Evolutionary conservation across 768 basidiomycete genomes (phyloP).

Genomic region (Fomitopsis pulvina): DNA sequence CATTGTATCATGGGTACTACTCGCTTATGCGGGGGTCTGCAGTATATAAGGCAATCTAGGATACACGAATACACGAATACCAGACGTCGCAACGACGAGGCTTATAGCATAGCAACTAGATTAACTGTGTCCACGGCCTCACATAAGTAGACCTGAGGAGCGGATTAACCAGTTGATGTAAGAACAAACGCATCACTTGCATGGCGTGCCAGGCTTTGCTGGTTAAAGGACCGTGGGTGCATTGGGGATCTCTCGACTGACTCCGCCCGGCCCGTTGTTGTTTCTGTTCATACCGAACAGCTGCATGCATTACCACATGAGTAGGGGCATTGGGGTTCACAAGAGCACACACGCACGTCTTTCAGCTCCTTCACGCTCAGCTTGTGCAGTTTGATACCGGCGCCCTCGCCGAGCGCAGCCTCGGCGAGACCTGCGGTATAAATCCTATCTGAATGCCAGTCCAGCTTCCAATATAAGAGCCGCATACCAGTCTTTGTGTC

Average conservation of each 20-base stretch:
- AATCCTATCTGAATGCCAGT: not conserved
- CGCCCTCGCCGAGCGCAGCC: conserved; percentile 65
- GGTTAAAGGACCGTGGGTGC: not conserved
- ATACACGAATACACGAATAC: too few species aligned
- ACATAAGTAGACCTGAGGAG: too few species aligned
- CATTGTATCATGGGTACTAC: too few species aligned
- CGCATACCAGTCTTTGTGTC: conserved; percentile 51
- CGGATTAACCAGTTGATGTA: too few species aligned
- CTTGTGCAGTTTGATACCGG: conserved; percentile 52
- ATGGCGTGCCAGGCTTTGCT: not conserved
- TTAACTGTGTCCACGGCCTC: too few species aligned
- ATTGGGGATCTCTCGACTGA: not conserved
- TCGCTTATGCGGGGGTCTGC: too few species aligned
- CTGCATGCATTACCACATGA: not conserved
- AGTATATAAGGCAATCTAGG: not conserved
- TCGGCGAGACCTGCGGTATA: conserved; percentile 44
- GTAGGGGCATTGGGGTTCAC: not conserved
- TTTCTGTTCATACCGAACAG: conserved; percentile 13
- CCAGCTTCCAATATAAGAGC: not conserved
- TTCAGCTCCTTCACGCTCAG: conserved; percentile 66
- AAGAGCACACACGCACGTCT: conserved; percentile 34
- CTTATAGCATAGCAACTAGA: too few species aligned
- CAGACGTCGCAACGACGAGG: too few species aligned
- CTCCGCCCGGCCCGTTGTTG: not conserved
- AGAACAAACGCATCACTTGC: too few species aligned